These are phyloP conservation scores for Pecoramyces ruminantium DNA, from an alignment of 192 early-diverging fungal species.

Conservation along the genomic window DNA sequence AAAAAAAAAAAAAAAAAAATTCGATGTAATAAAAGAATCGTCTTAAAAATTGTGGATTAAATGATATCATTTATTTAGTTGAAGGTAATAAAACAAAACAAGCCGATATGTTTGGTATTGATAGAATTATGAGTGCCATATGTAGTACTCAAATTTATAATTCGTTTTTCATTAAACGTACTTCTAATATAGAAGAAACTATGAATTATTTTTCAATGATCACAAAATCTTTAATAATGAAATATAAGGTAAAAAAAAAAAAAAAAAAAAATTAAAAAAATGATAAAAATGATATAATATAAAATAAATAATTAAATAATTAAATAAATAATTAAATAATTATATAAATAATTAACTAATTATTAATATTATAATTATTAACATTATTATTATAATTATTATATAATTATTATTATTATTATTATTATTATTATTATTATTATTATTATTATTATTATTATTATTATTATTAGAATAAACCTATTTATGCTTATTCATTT, in stretches of 20 bases:
- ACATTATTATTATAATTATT: too few species aligned
- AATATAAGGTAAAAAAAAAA: conserved; percentile 25
- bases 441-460: background rate
- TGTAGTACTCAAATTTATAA: conserved; percentile 56
- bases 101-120: conserved; percentile 34
- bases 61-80: conserved; percentile 69
- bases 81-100: conserved; percentile 61
- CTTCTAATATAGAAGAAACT: conserved; percentile 57
- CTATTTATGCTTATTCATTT: background rate
- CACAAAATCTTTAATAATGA: conserved; percentile 27
- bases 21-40: too few species aligned
- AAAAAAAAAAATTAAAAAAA: too few species aligned
- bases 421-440: background rate
- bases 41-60: conserved; percentile 45
- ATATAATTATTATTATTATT: background rate
- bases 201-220: conserved; percentile 53
- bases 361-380: too few species aligned
- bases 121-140: conserved; percentile 52
- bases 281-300: too few species aligned
- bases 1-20: background rate
- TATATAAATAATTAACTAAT: too few species aligned
- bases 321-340: too few species aligned
- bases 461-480: conserved; percentile 23
- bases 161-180: conserved; percentile 71
- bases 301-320: too few species aligned